Evolutionary conservation across 2,329 filamentous ascomycete genomes (phyloP).

Genomic region (Dactylonectria macrodidyma): DNA sequence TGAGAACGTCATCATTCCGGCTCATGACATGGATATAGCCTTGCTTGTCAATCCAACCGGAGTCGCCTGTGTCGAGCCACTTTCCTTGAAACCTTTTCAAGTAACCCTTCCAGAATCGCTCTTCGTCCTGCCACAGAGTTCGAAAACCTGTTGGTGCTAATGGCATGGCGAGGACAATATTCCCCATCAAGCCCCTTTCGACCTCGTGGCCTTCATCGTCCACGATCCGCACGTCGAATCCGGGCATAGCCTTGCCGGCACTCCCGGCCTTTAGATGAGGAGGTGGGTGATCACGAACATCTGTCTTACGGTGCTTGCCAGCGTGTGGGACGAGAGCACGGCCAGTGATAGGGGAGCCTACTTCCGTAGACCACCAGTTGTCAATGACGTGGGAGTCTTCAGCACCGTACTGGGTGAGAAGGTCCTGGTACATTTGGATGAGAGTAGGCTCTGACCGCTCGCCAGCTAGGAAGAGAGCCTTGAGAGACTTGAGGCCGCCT

Average conservation of each 20-base stretch:
- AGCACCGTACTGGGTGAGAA: constrained; percentile 78
- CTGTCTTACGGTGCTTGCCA: constrained; percentile 66
- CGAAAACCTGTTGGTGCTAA: constrained; percentile 90
- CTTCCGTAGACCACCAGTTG: constrained; percentile 75
- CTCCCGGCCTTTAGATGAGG: constrained; percentile 84
- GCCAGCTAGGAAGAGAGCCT: constrained; percentile 87
- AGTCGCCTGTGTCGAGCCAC: constrained; percentile 94
- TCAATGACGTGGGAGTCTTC: constrained; percentile 70
- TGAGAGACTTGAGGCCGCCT: constrained; percentile 80
- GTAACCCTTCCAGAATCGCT: constrained; percentile 89
- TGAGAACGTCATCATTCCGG: constrained; percentile 88
- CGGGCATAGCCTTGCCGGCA: constrained; percentile 91
- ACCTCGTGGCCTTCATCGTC: constrained; percentile 85
- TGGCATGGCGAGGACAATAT: constrained; percentile 88
- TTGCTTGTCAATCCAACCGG: constrained; percentile 86
- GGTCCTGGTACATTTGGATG: constrained; percentile 82
- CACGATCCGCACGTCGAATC: constrained; percentile 89
- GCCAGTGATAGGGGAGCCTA: constrained; percentile 71
- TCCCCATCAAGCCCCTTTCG: constrained; percentile 83
- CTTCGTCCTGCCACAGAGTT: constrained; percentile 88
- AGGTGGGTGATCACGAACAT: constrained; percentile 54
- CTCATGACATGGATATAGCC: constrained; percentile 77
- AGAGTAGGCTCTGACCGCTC: constrained; percentile 92
- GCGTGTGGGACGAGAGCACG: constrained; percentile 70
- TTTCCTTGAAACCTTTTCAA: constrained; percentile 84